Percentiles rank a stretch among this genome's conserved stretches.
These are phyloP conservation scores for Hyphodiscus hymeniophilus DNA, from an alignment of 495 filamentous ascomycete species.

Conservation along the genomic window DNA sequence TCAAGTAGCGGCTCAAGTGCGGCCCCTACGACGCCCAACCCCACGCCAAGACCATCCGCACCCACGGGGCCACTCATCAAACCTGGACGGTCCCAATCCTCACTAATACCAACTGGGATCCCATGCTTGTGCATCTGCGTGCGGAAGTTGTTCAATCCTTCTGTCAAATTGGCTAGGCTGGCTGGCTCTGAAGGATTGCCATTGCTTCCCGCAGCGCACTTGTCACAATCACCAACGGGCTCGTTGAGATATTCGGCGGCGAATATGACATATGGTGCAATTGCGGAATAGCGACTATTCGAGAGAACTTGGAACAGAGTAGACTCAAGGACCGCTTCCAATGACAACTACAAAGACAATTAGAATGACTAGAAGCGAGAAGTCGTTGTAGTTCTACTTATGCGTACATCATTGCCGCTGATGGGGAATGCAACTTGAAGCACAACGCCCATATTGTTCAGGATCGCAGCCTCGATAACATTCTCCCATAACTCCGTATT, in stretches of 20 bases:
- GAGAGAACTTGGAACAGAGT: background rate
- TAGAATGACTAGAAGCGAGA: background rate
- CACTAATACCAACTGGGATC: background rate
- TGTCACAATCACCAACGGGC: background rate
- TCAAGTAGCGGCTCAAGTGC: background rate
- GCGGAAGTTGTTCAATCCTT: background rate
- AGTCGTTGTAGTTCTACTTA: background rate
- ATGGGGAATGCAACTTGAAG: background rate
- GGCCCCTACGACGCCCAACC: background rate
- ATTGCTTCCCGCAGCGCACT: background rate
- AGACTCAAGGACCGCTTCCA: background rate
- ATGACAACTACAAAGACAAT: background rate
- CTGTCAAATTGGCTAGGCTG: background rate
- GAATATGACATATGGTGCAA: background rate
- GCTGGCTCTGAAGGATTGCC: background rate
- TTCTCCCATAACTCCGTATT: background rate
- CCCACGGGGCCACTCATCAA: background rate
- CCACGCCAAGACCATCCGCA: background rate
- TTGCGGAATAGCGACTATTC: background rate
- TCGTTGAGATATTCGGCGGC: background rate
- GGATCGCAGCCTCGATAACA: background rate
- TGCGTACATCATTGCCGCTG: background rate
- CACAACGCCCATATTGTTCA: background rate
- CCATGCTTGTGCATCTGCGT: background rate
- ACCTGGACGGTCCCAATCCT: background rate